Conservation (phyloP, 176 grass and related monocot genomes). For the Musa schizocarpa region DNA sequence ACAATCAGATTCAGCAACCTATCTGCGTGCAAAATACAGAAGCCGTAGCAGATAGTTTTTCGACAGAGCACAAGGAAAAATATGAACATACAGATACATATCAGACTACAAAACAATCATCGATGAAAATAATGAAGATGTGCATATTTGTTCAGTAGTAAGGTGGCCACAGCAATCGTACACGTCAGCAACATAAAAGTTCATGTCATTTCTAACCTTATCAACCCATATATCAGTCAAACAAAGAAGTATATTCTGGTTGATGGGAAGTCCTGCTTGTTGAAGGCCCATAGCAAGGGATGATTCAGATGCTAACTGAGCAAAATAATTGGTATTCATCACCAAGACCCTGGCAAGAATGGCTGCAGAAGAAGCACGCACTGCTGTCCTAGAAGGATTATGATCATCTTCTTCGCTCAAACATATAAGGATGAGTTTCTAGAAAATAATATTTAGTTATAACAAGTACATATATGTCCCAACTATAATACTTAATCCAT, state of each 20-base stretch:
- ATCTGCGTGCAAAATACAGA: neutral
- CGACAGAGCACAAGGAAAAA: neutral
- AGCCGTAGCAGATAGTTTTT: neutral
- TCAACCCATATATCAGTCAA: conserved; percentile 89
- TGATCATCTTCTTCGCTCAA: conserved; percentile 77
- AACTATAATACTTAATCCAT: conserved; percentile 11
- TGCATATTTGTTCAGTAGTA: neutral
- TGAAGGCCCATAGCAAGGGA: conserved; percentile 49
- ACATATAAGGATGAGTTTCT: conserved; percentile 88
- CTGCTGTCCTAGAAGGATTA: conserved; percentile 71
- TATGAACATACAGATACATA: neutral
- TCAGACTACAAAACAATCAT: neutral
- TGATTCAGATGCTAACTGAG: conserved; percentile 75
- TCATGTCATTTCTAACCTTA: conserved; percentile 37
- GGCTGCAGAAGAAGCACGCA: conserved; percentile 66
- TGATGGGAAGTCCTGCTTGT: conserved; percentile 71
- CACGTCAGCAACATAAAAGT: neutral
- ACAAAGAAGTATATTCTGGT: conserved; percentile 76
- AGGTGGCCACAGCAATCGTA: too few species aligned
- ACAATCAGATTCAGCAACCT: neutral
- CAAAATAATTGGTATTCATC: conserved; percentile 90
- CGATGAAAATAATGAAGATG: neutral
- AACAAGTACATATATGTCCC: conserved; percentile 9
- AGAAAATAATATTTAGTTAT: conserved; percentile 24
- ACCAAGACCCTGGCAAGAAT: conserved; percentile 91